A percentile compares a stretch with the other conserved stretches of the same genome.
These are phyloP conservation scores for Pseudopyrenochaeta lycopersici DNA, from an alignment of 2,329 filamentous ascomycete genomes.

Conservation along the genomic window DNA sequence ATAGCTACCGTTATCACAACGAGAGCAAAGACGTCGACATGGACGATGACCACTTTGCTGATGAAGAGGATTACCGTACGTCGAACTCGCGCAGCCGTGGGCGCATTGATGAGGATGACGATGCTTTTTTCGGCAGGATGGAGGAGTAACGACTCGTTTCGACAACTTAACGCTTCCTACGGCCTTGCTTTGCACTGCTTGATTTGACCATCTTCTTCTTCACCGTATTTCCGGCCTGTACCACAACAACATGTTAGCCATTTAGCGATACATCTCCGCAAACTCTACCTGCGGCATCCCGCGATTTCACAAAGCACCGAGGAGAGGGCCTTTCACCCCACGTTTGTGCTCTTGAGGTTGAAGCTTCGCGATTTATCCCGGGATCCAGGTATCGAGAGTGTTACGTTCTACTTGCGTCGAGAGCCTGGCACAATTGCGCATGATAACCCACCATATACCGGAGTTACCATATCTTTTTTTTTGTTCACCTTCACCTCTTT, in stretches of 20 bases:
- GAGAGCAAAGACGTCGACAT: slow-evolving; percentile 57
- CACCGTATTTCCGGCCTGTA: slow-evolving; percentile 41
- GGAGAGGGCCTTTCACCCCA: slow-evolving; percentile 48
- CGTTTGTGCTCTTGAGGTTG: slow-evolving; percentile 49
- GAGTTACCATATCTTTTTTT: slow-evolving; percentile 16
- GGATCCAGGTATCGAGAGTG: slow-evolving; percentile 17
- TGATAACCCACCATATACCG: slow-evolving; percentile 25
- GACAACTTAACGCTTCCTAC: slow-evolving; percentile 7
- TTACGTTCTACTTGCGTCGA: slow-evolving; percentile 42
- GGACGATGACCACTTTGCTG: slow-evolving; percentile 67
- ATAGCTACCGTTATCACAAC: slow-evolving; percentile 67
- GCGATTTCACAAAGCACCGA: slow-evolving; percentile 49
- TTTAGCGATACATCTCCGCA: slow-evolving; percentile 52
- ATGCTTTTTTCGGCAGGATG: slow-evolving; percentile 96
- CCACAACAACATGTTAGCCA: slow-evolving; percentile 42
- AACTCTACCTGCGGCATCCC: slow-evolving; percentile 26
- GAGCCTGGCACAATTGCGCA: slow-evolving; percentile 36
- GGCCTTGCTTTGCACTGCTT: slow-evolving; percentile 14
- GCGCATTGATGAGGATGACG: slow-evolving; percentile 86
- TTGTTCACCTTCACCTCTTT: slow-evolving; percentile 18
- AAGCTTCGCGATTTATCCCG: slow-evolving; percentile 38
- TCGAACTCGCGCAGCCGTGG: slow-evolving; percentile 57
- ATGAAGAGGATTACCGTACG: slow-evolving; percentile 71
- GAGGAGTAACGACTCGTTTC: slow-evolving; percentile 66
- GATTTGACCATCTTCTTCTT: slow-evolving; percentile 12